Evolutionary conservation across 495 filamentous ascomycete genomes (phyloP).

Genomic region (Lepidopterella palustris): DNA sequence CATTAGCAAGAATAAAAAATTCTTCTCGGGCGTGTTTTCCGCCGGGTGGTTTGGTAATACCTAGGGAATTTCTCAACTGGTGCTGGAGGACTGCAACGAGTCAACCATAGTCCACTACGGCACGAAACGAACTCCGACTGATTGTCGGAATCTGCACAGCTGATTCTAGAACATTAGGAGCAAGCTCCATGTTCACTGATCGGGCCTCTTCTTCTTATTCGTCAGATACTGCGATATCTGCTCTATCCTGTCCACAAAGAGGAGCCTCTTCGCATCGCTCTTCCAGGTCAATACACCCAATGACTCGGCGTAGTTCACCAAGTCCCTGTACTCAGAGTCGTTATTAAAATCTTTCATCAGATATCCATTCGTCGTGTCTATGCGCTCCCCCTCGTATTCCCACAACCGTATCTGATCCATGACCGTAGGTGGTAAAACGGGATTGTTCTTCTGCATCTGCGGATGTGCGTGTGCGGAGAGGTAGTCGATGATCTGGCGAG

Average conservation of each 20-base stretch:
- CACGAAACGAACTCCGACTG: no score
- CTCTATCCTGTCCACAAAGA: conserved; percentile 82
- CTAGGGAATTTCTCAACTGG: no score
- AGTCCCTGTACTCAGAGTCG: conserved; percentile 66
- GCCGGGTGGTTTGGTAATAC: no score
- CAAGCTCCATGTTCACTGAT: no score
- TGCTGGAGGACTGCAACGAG: no score
- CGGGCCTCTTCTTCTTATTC: conserved; percentile 43
- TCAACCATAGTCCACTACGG: no score
- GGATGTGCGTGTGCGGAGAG: conserved; percentile 85
- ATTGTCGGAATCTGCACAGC: no score
- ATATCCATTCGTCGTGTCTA: conserved; percentile 73
- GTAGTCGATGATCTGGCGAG: conserved; percentile 84
- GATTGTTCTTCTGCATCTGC: conserved; percentile 66
- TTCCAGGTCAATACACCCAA: conserved; percentile 90
- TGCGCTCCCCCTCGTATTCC: conserved; percentile 94
- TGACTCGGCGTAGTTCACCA: conserved; percentile 75
- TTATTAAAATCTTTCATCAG: conserved; percentile 83
- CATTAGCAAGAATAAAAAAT: neutral
- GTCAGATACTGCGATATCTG: conserved; percentile 75
- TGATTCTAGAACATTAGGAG: no score
- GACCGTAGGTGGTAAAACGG: conserved; percentile 84
- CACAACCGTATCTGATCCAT: conserved; percentile 96
- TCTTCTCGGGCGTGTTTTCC: no score
- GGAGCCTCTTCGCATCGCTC: conserved; percentile 66